Percentiles rank a stretch among this genome's conserved stretches.
These are phyloP conservation scores for Penicillium cosmopolitanum DNA, from an alignment of 495 filamentous ascomycete genomes.

Conservation along the genomic window DNA sequence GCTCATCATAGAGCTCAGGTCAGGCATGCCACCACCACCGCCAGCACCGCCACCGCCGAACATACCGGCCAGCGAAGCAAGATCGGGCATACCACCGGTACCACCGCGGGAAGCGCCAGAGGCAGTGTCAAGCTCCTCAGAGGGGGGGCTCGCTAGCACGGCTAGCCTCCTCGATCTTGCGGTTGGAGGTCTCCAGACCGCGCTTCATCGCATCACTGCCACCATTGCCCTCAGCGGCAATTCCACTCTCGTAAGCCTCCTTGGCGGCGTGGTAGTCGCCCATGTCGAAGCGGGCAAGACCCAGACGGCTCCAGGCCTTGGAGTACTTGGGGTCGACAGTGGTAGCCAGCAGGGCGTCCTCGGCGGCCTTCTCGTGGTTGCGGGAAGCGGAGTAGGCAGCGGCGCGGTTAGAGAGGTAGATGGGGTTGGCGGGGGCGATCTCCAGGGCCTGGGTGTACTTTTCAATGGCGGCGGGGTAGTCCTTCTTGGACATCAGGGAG, in stretches of 20 bases:
- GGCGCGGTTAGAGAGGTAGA: slow-evolving; percentile 97
- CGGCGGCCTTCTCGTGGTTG: slow-evolving; percentile 79
- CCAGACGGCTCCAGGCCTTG: slow-evolving; percentile 93
- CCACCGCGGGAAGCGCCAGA: slow-evolving; percentile 47
- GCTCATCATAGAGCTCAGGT: slow-evolving; percentile 82
- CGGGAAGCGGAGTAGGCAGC: slow-evolving; percentile 81
- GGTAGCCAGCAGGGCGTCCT: slow-evolving; percentile 87
- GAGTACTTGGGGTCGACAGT: slow-evolving; percentile 88
- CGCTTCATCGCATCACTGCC: slow-evolving; percentile 85
- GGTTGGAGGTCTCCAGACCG: slow-evolving; percentile 88
- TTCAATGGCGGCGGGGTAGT: slow-evolving; percentile 80
- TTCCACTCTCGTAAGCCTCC: slow-evolving; percentile 93
- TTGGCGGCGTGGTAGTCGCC: slow-evolving; percentile 88
- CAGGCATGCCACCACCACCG: slow-evolving; percentile 81
- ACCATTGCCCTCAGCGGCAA: slow-evolving; percentile 90
- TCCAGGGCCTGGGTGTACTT: slow-evolving; percentile 82
- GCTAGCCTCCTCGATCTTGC: slow-evolving; percentile 72
- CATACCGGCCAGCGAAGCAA: slow-evolving; percentile 72
- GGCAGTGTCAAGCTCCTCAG: slow-evolving; percentile 52
- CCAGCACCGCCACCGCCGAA: slow-evolving; percentile 62
- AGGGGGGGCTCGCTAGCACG: slow-evolving; percentile 51
- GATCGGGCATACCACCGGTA: slow-evolving; percentile 78
- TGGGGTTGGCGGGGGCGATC: slow-evolving; percentile 82
- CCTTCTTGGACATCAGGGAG: slow-evolving; percentile 88
- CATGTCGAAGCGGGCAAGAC: slow-evolving; percentile 85